Evolutionary conservation across 139 green algal species (phyloP), one percentile per base, ranked within the genome.

Genomic region (Mesotaenium endlicherianum): DNA sequence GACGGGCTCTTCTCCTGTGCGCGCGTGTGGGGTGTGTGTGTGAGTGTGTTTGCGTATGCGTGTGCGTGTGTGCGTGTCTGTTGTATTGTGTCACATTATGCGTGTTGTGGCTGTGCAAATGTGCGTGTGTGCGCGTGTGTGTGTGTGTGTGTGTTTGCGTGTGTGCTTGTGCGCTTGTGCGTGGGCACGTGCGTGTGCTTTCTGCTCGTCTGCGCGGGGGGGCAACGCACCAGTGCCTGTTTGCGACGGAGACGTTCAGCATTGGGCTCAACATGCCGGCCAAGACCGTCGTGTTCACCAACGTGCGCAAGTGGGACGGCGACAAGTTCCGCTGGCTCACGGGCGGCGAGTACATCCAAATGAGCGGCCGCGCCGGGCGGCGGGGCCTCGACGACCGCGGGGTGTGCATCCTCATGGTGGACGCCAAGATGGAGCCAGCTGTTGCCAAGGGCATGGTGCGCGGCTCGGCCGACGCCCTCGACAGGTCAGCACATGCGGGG

Each of bases 321-420:
- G 88, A 74, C 55, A 68, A 68, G 55, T 68, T 30, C 0, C 55
- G 55, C n/a, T 85, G 68, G 67, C 41, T 85, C 2, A 72, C 64
- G 6, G 38, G 47, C 38, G 67, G 79, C 0, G 95, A 98, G 88
- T 98, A 97, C 92, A 97, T 97, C 39, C 96, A 98, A 86, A 97
- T 97, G 93, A 92, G 85, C 70, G 93, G 93, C 1, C 79, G 93
- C n/a, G 93, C 93, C 20, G 93, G 70, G 16, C 40, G 70, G 40
- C 70, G 70, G 79, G 93, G 93, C 39, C 75, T 94, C 6, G 93
- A 96, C 85, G 92, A 94, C 75, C 50, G 71, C 36, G 81, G 86
- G 55, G 83, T 95, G 4, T 94, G 97, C 0, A 92, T 97, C 47
- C 77, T 97, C 39, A 95, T 97, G 93, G 84, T 97, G 82, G 93